Evolutionary conservation across 306 rosid species (phyloP).

Genomic region (Dryas drummondii): DNA sequence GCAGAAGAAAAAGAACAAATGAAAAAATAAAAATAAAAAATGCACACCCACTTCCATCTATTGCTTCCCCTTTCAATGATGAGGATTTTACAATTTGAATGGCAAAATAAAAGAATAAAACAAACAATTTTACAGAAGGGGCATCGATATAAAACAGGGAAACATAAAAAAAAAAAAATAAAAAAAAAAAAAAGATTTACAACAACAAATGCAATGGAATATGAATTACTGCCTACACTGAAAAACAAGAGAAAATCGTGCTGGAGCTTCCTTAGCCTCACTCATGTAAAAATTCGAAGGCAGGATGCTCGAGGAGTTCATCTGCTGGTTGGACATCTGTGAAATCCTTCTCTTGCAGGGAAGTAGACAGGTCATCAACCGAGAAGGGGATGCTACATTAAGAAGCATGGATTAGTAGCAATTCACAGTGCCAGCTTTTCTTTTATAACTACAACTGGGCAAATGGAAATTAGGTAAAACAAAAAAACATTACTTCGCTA

Average conservation of each 20-base stretch:
- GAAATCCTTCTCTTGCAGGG: constrained; percentile 85
- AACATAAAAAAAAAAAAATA: background rate
- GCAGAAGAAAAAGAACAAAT: constrained; percentile 22
- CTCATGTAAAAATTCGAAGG: constrained; percentile 91
- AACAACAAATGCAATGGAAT: constrained; percentile 48
- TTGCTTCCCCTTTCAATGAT: constrained; percentile 37
- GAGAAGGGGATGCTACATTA: constrained; percentile 88
- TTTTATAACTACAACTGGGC: background rate
- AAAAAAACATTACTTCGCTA: background rate
- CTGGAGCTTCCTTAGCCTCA: constrained; percentile 58
- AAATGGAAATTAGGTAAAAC: background rate
- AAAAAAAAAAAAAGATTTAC: constrained; percentile 46
- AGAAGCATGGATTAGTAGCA: constrained; percentile 13
- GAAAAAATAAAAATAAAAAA: constrained; percentile 6
- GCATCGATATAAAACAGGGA: constrained; percentile 36
- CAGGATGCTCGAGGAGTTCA: constrained; percentile 75
- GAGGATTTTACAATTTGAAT: constrained; percentile 37
- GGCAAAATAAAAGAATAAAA: constrained; percentile 70
- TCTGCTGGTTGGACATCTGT: constrained; percentile 81
- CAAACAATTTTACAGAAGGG: constrained; percentile 58
- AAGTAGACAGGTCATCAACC: constrained; percentile 88
- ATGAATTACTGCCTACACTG: constrained; percentile 37
- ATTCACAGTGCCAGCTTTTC: constrained; percentile 6
- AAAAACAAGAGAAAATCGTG: constrained; percentile 29
- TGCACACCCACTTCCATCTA: constrained; percentile 40